These are phyloP conservation scores for Penicillium sclerotigenum DNA, from an alignment of 2,329 filamentous ascomycete genomes.

Conservation along the genomic window DNA sequence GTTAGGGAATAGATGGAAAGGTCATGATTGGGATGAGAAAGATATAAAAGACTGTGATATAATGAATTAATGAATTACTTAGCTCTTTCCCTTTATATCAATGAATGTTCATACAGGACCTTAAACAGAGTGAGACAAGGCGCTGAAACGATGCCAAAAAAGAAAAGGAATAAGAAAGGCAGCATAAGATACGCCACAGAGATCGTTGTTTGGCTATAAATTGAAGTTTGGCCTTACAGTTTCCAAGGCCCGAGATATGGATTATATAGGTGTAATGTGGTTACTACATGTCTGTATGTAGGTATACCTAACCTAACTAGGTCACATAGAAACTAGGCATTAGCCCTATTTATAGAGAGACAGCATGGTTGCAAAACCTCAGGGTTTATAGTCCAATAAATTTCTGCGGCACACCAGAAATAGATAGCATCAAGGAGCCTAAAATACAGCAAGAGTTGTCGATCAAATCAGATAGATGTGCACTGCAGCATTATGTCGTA, in stretches of 20 bases:
- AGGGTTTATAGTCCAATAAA: not conserved
- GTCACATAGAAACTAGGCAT: too few species aligned
- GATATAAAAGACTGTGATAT: not conserved
- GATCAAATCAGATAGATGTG: conserved; percentile 1
- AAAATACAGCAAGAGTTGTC: not conserved
- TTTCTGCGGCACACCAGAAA: not conserved
- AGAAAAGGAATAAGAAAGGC: not conserved
- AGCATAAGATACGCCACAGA: not conserved
- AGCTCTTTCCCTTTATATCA: not conserved
- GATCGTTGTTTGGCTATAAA: not conserved
- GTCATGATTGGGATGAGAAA: not conserved
- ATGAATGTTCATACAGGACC: not conserved
- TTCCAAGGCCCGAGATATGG: not conserved
- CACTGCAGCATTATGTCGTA: conserved; percentile 31
- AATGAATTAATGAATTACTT: not conserved
- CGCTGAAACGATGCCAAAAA: not conserved
- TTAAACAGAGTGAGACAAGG: not conserved
- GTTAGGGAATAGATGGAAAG: not conserved
- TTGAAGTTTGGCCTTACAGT: not conserved
- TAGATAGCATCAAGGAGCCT: not conserved
- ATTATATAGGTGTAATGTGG: not conserved
- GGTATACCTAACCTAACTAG: too few species aligned
- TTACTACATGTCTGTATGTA: too few species aligned
- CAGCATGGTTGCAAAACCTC: not conserved
- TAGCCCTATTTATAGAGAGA: not conserved